phyloP scores from a whole-genome alignment of 164 flowering plant species.

The Magnolia kwangsiensis region DNA sequence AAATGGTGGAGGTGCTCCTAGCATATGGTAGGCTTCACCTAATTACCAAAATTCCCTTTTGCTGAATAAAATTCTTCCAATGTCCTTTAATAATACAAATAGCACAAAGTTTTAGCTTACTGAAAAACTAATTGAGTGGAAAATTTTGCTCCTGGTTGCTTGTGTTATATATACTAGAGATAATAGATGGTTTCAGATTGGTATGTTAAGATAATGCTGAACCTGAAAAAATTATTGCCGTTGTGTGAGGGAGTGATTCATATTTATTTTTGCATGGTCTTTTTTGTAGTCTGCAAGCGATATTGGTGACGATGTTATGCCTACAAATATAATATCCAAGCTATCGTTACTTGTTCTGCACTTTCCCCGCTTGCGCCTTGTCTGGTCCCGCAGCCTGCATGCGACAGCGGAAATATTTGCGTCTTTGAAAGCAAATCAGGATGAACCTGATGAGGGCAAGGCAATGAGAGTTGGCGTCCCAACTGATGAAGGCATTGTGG shows the following conservation, averaged over 20 bases:
- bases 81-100: not conserved
- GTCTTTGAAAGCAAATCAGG: conserved; percentile 89
- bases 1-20: too few species aligned
- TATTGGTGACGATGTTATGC: conserved; percentile 92
- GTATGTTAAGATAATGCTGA: not conserved
- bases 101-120: not conserved
- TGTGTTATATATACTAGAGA: not conserved
- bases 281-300: conserved; percentile 89
- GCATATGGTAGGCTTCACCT: too few species aligned
- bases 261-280: not conserved
- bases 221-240: not conserved
- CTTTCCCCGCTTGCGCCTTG: conserved; percentile 89
- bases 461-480: conserved; percentile 96
- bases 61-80: too few species aligned
- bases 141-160: not conserved
- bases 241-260: not conserved
- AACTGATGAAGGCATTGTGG: conserved; percentile 82
- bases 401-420: conserved; percentile 97
- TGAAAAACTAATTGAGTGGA: not conserved
- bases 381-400: conserved; percentile 98
- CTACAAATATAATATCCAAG: conserved; percentile 82
- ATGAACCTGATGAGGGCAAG: conserved; percentile 85
- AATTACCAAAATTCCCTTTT: too few species aligned
- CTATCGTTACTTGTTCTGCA: conserved; percentile 83
- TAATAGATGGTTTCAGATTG: not conserved